phyloP scores from a whole-genome alignment of 2,329 filamentous ascomycete genomes.

The Fusarium sp. region DNA sequence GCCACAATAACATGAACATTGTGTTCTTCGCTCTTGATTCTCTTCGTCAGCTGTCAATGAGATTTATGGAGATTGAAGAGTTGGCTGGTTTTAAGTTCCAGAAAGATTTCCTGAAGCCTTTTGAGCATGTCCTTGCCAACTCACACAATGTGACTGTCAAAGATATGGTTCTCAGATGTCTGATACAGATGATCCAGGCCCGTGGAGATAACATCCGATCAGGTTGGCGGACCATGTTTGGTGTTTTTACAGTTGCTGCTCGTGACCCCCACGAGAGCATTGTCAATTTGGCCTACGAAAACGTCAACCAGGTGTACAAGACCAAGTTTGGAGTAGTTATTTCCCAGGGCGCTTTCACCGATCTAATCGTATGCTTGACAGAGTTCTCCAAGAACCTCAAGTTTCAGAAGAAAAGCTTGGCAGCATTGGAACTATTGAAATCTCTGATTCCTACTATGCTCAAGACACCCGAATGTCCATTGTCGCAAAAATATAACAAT shows the following conservation, averaged over 20 bases:
- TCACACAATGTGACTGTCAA: slow-evolving; percentile 92
- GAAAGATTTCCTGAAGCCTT: slow-evolving; percentile 98
- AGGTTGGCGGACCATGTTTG: slow-evolving; percentile 99
- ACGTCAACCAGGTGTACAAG: slow-evolving; percentile 94
- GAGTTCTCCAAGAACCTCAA: slow-evolving; percentile 99
- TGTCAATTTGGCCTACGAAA: slow-evolving; percentile 96
- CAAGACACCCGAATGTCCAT: slow-evolving; percentile 91
- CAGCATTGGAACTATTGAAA: slow-evolving; percentile 94
- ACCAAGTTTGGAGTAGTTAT: slow-evolving; percentile 96
- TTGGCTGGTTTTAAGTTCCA: slow-evolving; percentile 99
- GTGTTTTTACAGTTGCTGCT: slow-evolving; percentile 95
- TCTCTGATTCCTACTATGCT: slow-evolving; percentile 95
- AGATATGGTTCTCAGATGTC: slow-evolving; percentile 93
- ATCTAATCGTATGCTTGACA: slow-evolving; percentile 94
- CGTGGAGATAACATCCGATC: slow-evolving; percentile 96
- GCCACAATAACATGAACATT: slow-evolving; percentile 93
- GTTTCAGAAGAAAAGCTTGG: slow-evolving; percentile 98
- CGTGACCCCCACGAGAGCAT: slow-evolving; percentile 93
- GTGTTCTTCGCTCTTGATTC: slow-evolving; percentile 98
- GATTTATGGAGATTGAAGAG: slow-evolving; percentile 98
- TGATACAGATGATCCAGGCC: slow-evolving; percentile 99
- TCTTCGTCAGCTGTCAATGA: slow-evolving; percentile 93
- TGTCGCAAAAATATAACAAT: slow-evolving; percentile 70
- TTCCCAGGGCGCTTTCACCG: slow-evolving; percentile 94
- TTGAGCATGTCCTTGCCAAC: slow-evolving; percentile 96